phyloP scores from a whole-genome alignment of 805 yeast species.

The Teunomyces atbi region DNA sequence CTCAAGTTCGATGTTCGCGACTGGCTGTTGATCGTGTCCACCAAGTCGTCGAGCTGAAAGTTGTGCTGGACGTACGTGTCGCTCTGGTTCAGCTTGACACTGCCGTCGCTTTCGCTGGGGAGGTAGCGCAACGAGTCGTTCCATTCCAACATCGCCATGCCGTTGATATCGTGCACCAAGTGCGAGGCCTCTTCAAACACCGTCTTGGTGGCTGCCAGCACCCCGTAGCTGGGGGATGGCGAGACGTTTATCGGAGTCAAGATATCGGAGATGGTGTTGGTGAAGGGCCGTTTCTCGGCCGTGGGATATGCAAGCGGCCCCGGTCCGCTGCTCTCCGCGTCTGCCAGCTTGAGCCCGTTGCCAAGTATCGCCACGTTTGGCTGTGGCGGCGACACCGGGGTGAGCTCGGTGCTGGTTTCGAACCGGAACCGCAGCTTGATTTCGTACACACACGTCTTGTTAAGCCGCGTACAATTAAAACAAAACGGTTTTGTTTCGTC shows the following conservation, averaged over 20 bases:
- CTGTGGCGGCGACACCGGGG: not conserved
- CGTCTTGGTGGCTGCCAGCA: slow-evolving; percentile 14
- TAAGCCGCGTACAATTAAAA: slow-evolving; percentile 33
- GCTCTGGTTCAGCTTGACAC: slow-evolving; percentile 7
- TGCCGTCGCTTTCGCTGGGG: slow-evolving; percentile 2
- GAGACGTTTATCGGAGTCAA: slow-evolving; percentile 6
- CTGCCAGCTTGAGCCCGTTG: not conserved
- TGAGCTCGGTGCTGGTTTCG: not conserved
- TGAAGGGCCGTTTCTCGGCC: slow-evolving; percentile 5
- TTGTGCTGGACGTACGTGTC: slow-evolving; percentile 18
- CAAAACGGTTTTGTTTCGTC: slow-evolving; percentile 40
- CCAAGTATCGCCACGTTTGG: not conserved
- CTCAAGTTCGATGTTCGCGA: not conserved
- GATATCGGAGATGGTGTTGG: slow-evolving; percentile 13
- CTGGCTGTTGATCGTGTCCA: slow-evolving; percentile 6
- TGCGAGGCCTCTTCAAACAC: slow-evolving; percentile 35
- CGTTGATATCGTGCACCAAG: slow-evolving; percentile 33
- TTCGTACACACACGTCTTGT: slow-evolving; percentile 30
- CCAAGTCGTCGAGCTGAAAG: slow-evolving; percentile 20
- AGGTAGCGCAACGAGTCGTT: not conserved
- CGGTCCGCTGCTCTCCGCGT: not conserved
- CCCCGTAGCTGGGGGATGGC: slow-evolving; percentile 2
- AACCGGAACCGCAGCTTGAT: slow-evolving; percentile 11
- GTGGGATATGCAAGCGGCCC: not conserved
- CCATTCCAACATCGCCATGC: slow-evolving; percentile 17